Percentiles rank a stretch among this genome's conserved stretches.
phyloP scores from a whole-genome alignment of 208 protist genomes.

The Trypanosoma vivax region DNA sequence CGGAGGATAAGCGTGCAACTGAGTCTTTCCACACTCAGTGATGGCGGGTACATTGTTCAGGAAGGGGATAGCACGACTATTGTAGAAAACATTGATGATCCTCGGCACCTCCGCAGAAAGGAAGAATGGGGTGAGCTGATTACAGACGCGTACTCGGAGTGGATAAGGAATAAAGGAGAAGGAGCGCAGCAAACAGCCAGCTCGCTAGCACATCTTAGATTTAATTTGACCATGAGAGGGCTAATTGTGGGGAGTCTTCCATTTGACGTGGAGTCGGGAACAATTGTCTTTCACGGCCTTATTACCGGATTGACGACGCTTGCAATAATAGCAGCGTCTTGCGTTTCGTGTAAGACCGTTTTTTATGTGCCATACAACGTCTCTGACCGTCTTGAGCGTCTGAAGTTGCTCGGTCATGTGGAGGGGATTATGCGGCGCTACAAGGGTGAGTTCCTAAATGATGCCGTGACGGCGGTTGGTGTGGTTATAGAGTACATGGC shows the following conservation, averaged over 20 bases:
- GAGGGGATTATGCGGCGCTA: slow-evolving; percentile 43
- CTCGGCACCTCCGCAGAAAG: slow-evolving; percentile 21
- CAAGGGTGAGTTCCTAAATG: slow-evolving; percentile 49
- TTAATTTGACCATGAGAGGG: slow-evolving; percentile 60
- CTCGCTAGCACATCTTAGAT: slow-evolving; percentile 25
- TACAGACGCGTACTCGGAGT: slow-evolving; percentile 13
- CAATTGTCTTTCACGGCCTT: slow-evolving; percentile 64
- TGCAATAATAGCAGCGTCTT: slow-evolving; percentile 53
- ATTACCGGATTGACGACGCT: slow-evolving; percentile 66
- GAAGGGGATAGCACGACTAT: slow-evolving; percentile 25
- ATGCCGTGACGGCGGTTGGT: slow-evolving; percentile 49
- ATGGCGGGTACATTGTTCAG: slow-evolving; percentile 58
- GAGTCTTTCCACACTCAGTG: slow-evolving; percentile 53
- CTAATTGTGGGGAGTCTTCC: slow-evolving; percentile 58
- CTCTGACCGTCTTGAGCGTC: slow-evolving; percentile 26
- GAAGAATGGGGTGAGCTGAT: slow-evolving; percentile 40
- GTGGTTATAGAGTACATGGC: slow-evolving; percentile 67
- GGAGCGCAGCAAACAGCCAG: background rate
- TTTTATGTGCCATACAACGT: slow-evolving; percentile 68
- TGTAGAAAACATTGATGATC: slow-evolving; percentile 28
- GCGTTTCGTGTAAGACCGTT: slow-evolving; percentile 51
- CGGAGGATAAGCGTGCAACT: slow-evolving; percentile 36
- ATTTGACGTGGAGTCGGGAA: slow-evolving; percentile 42
- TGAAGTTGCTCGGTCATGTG: slow-evolving; percentile 17
- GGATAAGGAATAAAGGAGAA: slow-evolving; percentile 3